phyloP scores from a whole-genome alignment of 768 basidiomycete species.

The Boletus rufocinnamomeus region DNA sequence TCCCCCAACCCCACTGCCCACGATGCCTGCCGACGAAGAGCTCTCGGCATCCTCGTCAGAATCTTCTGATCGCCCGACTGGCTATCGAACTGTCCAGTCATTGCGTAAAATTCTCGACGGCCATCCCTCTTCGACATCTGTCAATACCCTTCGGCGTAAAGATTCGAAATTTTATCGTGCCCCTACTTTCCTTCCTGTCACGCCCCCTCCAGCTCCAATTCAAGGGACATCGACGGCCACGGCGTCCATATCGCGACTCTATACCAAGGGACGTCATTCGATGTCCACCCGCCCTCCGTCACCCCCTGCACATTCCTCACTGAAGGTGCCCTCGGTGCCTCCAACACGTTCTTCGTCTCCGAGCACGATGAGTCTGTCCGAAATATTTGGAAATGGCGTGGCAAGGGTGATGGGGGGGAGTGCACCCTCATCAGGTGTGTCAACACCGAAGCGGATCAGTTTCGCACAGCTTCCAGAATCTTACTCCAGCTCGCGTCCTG shows the following conservation, averaged over 20 bases:
- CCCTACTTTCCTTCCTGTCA: conserved; percentile 39
- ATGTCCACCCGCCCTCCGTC: conserved; percentile 64
- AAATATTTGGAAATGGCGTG: conserved; percentile 32
- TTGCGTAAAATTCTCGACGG: conserved; percentile 71
- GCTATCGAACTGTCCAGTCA: conserved; percentile 63
- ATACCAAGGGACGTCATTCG: conserved; percentile 60
- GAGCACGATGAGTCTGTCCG: conserved; percentile 26
- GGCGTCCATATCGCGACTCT: conserved; percentile 75
- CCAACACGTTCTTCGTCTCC: conserved; percentile 41
- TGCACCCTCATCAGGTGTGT: conserved; percentile 50
- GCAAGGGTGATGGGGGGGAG: conserved; percentile 38
- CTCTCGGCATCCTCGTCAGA: conserved; percentile 50
- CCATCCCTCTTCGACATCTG: conserved; percentile 38
- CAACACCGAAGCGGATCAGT: conserved; percentile 75
- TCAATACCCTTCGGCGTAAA: conserved; percentile 19
- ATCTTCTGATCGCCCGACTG: conserved; percentile 51
- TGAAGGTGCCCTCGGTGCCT: conserved; percentile 42
- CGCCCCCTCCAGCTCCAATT: conserved; percentile 50
- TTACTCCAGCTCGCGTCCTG: conserved; percentile 44
- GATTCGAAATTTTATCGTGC: conserved; percentile 16
- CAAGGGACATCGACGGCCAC: conserved; percentile 74
- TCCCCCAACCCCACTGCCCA: conserved; percentile 35
- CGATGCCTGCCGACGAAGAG: conserved; percentile 64
- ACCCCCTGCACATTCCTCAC: conserved; percentile 55
- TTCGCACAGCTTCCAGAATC: conserved; percentile 77